Evolutionary conservation across 2,329 filamentous ascomycete species (phyloP), one percentile per base, ranked within the genome.

Genomic region (Arachnomyces sp.): DNA sequence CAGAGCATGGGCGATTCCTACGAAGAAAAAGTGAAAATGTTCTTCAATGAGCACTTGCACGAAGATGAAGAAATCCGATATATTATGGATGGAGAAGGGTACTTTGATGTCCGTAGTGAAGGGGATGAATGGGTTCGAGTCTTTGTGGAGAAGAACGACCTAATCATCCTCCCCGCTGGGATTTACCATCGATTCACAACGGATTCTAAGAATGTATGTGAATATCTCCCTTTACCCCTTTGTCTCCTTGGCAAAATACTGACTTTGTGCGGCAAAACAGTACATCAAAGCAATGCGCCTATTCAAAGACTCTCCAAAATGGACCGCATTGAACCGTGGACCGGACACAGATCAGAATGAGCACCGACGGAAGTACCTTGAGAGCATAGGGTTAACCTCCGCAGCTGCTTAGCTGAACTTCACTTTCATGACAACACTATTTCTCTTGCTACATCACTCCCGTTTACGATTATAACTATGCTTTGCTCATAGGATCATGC

Each of bases 51-150:
- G 73, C 92, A 98, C 63, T 65, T 98, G 54, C 92, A 98, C 61
- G 92, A 98, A 69, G 92, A 98, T 53, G 92, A 98, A 69, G 92
- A 98, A 74, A 98, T 98, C 51, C 75, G 92, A 35, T 98, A 95
- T 57, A 89, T 98, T 51, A 73, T 87, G 25, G 89, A 83, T 45
- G 92, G 92, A 0, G 76, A 78, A 40, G 92, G 92, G 0, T 98
- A 84, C 63, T 98, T 98, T 60, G 92, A 98, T 65, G 89, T 98
- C 3, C 73, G 92, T 36, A 82, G 79, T 56, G 72, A 84, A 62
- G 77, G 76, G 14, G 90, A 96, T 57, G 79, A 84, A 50, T 98
- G 92, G 92, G 78, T 98, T 43, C 73, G 92, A 44, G 88, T 98
- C 46, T 69, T 73, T 55, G 68, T 98, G 42, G 84, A 84, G 62